Percentiles rank a stretch among this genome's conserved stretches.
phyloP scores from a whole-genome alignment of 2,329 filamentous ascomycete species.

The Alternaria sp. region DNA sequence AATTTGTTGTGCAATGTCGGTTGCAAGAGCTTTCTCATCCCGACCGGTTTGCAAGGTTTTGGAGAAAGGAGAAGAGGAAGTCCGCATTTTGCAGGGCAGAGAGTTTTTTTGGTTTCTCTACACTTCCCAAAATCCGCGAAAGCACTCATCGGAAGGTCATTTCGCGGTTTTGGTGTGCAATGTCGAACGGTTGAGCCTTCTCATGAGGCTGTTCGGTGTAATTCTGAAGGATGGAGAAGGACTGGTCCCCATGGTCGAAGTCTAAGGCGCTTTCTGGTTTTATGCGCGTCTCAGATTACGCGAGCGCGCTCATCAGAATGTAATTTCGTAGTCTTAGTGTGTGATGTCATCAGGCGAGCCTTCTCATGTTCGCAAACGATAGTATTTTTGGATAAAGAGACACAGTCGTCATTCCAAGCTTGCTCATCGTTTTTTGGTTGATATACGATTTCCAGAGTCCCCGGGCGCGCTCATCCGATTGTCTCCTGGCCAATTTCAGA shows the following conservation, averaged over 20 bases:
- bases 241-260: neutral
- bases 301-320: neutral
- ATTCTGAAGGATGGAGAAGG: neutral
- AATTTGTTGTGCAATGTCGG: no score
- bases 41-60: no score
- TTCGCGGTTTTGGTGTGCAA: neutral
- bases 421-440: neutral
- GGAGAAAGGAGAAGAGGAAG: neutral
- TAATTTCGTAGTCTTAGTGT: no score
- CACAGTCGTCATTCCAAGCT: neutral
- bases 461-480: no score
- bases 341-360: no score
- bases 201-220: neutral
- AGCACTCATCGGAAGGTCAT: accelerated
- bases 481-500: no score
- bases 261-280: neutral
- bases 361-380: no score
- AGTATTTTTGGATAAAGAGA: neutral
- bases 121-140: neutral
- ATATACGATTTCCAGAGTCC: no score
- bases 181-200: neutral
- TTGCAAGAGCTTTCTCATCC: no score
- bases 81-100: neutral
- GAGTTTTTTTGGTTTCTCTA: neutral
- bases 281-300: neutral